Conservation (phyloP, 2,329 filamentous ascomycete genomes). For the Trichoderma sp. region DNA sequence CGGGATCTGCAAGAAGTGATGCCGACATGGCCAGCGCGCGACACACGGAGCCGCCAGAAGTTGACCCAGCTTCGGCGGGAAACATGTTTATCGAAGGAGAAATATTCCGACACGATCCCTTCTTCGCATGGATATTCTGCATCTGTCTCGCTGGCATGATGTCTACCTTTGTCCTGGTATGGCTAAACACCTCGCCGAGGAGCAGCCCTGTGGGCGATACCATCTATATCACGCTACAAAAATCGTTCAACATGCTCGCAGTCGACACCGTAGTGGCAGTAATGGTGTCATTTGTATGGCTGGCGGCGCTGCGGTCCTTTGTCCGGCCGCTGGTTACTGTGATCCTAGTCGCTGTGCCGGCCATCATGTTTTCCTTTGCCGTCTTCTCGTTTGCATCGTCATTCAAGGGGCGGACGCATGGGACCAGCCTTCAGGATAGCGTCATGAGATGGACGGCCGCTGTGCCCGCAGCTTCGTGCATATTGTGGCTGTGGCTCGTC, state of each 20-base stretch:
- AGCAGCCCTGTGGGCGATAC: conserved; percentile 84
- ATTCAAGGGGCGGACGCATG: conserved; percentile 74
- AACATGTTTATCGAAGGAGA: conserved; percentile 63
- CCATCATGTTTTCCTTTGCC: conserved; percentile 85
- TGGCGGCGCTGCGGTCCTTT: conserved; percentile 84
- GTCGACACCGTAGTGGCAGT: conserved; percentile 91
- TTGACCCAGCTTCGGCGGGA: conserved; percentile 41
- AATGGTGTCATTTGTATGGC: conserved; percentile 85
- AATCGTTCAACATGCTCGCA: conserved; percentile 85
- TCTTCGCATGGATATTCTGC: conserved; percentile 88
- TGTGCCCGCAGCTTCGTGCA: conserved; percentile 70
- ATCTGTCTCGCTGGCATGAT: conserved; percentile 83
- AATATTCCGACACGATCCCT: conserved; percentile 79
- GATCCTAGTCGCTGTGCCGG: conserved; percentile 80
- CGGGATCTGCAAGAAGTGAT: conserved; percentile 48
- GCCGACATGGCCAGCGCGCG: conserved; percentile 48
- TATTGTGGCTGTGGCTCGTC: conserved; percentile 82
- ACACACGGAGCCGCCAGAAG: conserved; percentile 43
- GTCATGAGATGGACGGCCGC: conserved; percentile 86
- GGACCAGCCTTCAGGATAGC: conserved; percentile 79
- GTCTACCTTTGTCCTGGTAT: conserved; percentile 85
- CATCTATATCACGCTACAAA: conserved; percentile 84
- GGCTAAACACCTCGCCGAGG: conserved; percentile 77
- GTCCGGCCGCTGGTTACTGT: conserved; percentile 79
- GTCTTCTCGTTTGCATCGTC: conserved; percentile 90